Percentiles rank a stretch among this genome's conserved stretches.
phyloP scores from a whole-genome alignment of 495 filamentous ascomycete genomes.

The Aspergillus sclerotiicarbonarius region DNA sequence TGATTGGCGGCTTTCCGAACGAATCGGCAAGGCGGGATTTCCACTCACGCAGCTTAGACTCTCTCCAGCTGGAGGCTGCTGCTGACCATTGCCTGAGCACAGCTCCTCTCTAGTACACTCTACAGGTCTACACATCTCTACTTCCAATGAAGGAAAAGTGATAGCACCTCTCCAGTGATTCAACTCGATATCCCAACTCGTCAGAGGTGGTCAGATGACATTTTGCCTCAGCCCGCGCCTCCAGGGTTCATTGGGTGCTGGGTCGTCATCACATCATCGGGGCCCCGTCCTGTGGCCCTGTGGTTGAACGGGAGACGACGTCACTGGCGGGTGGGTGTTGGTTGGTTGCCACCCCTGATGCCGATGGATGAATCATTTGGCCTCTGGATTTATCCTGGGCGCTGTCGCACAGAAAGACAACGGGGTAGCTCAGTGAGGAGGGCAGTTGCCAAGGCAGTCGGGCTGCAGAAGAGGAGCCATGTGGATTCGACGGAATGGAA shows the following conservation, averaged over 20 bases:
- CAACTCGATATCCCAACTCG: neutral
- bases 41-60: neutral
- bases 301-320: conserved; percentile 1
- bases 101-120: no score
- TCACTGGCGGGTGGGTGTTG: conserved; percentile 4
- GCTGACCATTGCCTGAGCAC: no score
- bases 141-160: neutral
- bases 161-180: neutral
- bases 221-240: neutral
- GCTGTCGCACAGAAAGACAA: neutral
- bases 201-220: conserved; percentile 2
- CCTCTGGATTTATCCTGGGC: neutral
- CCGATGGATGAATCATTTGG: neutral
- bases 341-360: conserved; percentile 12
- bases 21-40: conserved; percentile 12
- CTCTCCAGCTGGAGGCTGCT: no score
- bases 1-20: conserved; percentile 4
- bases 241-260: neutral
- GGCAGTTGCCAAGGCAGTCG: conserved; percentile 6
- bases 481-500: conserved; percentile 5
- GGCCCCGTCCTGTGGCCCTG: neutral
- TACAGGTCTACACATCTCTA: no score
- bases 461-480: neutral
- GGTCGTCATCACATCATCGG: conserved; percentile 7
- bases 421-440: neutral